A percentile compares a stretch with the other conserved stretches of the same genome.
phyloP scores from a whole-genome alignment of 345 rosid genomes.

The Raphanus sativus region DNA sequence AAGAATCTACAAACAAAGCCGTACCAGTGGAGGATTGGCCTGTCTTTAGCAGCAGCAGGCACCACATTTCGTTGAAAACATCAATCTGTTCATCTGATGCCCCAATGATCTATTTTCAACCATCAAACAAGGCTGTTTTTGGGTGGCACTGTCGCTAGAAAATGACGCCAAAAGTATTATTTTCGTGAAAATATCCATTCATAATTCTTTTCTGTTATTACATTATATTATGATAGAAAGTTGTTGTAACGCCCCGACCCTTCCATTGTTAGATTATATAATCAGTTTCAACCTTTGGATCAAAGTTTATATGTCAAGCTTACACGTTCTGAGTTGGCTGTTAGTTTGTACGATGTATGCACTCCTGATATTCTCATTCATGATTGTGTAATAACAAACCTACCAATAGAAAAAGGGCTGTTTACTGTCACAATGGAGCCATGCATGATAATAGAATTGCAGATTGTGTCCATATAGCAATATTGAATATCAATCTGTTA shows the following conservation, averaged over 20 bases:
- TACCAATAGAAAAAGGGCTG: no score
- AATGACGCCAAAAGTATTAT: background rate
- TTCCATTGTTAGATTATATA: background rate
- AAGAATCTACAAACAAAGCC: slow-evolving; percentile 11
- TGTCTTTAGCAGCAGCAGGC: slow-evolving; percentile 52
- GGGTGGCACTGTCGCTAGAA: background rate
- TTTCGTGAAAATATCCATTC: background rate
- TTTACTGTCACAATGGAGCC: no score
- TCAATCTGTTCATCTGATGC: slow-evolving; percentile 93
- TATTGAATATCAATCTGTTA: no score
- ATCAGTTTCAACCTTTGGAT: background rate
- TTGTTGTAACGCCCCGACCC: no score
- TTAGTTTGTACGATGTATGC: background rate
- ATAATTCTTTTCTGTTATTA: background rate
- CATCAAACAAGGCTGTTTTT: background rate
- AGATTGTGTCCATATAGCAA: no score
- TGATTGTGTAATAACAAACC: slow-evolving; percentile 12
- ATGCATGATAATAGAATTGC: no score
- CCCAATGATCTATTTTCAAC: slow-evolving; percentile 54
- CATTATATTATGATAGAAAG: background rate
- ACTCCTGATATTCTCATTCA: background rate
- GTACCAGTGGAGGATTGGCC: slow-evolving; percentile 66
- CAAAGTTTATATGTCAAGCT: no score
- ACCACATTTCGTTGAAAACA: slow-evolving; percentile 85
- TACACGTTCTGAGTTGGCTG: no score